Evolutionary conservation across 176 grass and related monocot genomes (phyloP).

Genomic region (Lolium rigidum): DNA sequence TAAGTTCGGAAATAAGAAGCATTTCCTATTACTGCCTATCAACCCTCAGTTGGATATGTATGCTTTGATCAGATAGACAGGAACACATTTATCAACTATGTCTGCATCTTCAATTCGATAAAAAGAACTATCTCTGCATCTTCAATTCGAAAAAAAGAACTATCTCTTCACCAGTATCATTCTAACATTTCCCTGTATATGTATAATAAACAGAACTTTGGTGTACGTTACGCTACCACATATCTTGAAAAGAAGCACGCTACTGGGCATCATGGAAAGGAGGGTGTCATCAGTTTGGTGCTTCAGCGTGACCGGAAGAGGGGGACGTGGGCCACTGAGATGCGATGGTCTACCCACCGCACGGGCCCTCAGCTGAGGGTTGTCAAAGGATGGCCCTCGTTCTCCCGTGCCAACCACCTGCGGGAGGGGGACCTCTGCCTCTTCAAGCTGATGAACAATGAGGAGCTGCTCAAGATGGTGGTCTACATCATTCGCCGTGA

Average conservation of each 20-base stretch:
- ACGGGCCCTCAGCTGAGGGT: not conserved
- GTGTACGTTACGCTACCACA: not conserved
- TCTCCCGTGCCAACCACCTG: not conserved
- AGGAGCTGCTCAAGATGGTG: not conserved
- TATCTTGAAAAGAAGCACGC: not conserved
- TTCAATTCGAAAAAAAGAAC: too few relatives aligned
- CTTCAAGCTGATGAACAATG: not conserved
- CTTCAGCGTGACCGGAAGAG: slow-evolving; percentile 1
- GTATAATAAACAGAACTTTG: not conserved
- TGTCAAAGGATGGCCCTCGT: not conserved
- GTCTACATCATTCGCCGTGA: not conserved
- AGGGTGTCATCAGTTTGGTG: not conserved
- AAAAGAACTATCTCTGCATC: not conserved
- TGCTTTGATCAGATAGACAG: not conserved
- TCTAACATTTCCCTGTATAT: not conserved
- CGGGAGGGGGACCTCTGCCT: not conserved
- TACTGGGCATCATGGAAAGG: not conserved
- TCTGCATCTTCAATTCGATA: too few relatives aligned
- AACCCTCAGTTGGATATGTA: not conserved
- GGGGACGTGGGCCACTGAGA: not conserved
- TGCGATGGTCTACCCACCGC: not conserved
- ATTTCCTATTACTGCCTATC: not conserved
- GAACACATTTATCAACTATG: not conserved
- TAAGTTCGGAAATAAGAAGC: not conserved
- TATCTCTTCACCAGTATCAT: not conserved